Conservation (phyloP, 148 eudicot genomes). For the Nepenthes gracilis region DNA sequence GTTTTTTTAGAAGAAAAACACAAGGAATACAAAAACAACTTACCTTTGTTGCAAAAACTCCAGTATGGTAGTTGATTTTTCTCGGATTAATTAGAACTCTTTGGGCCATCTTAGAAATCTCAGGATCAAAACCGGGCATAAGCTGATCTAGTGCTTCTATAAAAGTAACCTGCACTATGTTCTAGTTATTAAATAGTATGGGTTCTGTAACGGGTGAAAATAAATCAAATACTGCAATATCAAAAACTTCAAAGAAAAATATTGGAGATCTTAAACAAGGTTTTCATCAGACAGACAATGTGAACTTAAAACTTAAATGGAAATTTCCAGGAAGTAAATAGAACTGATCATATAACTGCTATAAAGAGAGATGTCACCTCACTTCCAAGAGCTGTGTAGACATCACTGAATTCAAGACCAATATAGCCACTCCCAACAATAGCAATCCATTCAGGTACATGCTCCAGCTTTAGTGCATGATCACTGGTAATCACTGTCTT, state of each 20-base stretch:
- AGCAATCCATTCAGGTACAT: constrained; percentile 98
- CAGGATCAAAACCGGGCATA: constrained; percentile 99
- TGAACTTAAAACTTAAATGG: no score
- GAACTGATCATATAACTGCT: background rate
- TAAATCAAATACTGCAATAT: constrained; percentile 1
- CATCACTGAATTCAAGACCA: constrained; percentile 99
- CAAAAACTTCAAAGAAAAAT: background rate
- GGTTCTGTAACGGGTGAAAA: background rate
- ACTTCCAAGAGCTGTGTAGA: constrained; percentile 99
- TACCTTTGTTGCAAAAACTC: constrained; percentile 99
- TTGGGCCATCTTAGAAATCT: constrained; percentile 94
- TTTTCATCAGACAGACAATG: no score
- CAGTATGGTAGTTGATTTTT: constrained; percentile 92
- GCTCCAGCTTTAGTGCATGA: constrained; percentile 94
- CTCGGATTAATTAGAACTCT: constrained; percentile 94
- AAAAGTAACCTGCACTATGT: constrained; percentile 68
- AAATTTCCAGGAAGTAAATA: background rate
- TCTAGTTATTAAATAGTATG: background rate
- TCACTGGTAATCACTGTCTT: constrained; percentile 99
- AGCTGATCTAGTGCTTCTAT: constrained; percentile 97
- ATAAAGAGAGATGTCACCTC: constrained; percentile 41
- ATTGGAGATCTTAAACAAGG: no score
- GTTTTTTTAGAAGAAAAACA: constrained; percentile 1
- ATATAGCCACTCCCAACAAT: constrained; percentile 99
- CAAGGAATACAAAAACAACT: background rate